Conservation (phyloP, 495 filamentous ascomycete genomes). For the Ascodesmis nigricans region DNA sequence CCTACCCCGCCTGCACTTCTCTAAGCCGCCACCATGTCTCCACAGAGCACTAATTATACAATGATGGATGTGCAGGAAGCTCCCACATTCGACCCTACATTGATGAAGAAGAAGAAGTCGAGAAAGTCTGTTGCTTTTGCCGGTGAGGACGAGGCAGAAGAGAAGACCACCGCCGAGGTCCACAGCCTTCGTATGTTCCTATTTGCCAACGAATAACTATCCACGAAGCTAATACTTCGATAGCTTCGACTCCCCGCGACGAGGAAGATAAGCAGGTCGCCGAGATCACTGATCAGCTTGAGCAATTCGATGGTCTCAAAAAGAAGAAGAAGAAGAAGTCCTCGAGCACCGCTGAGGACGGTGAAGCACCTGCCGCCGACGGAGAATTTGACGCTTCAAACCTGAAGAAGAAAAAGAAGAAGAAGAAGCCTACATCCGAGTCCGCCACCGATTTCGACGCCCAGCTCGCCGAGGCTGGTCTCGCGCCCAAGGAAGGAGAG, state of each 20-base stretch:
- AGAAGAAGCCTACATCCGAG: conserved; percentile 29
- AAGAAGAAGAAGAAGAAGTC: conserved; percentile 98
- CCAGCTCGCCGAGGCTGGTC: conserved; percentile 53
- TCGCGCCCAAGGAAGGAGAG: conserved; percentile 30
- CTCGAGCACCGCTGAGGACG: conserved; percentile 49
- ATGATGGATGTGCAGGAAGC: conserved; percentile 18
- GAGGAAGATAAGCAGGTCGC: conserved; percentile 10
- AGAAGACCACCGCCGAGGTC: conserved; percentile 13
- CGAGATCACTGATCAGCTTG: conserved; percentile 21
- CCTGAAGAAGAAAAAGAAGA: conserved; percentile 19
- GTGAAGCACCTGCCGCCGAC: conserved; percentile 23
- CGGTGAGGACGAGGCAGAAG: conserved; percentile 10
- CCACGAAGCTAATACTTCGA: no score
- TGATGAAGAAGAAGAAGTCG: conserved; percentile 17
- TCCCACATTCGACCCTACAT: conserved; percentile 14
- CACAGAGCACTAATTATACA: no score
- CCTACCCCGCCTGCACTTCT: no score
- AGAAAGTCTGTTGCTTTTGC: conserved; percentile 22
- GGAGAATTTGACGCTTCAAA: conserved; percentile 16
- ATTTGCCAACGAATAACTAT: no score
- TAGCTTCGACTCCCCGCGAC: no score
- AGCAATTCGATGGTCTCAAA: conserved; percentile 61
- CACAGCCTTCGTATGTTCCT: conserved; percentile 14
- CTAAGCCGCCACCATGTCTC: no score
- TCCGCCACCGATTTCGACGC: conserved; percentile 51